Percentiles rank a stretch among this genome's conserved stretches.
phyloP scores from a whole-genome alignment of 345 rosid genomes.

The Salix purpurea region DNA sequence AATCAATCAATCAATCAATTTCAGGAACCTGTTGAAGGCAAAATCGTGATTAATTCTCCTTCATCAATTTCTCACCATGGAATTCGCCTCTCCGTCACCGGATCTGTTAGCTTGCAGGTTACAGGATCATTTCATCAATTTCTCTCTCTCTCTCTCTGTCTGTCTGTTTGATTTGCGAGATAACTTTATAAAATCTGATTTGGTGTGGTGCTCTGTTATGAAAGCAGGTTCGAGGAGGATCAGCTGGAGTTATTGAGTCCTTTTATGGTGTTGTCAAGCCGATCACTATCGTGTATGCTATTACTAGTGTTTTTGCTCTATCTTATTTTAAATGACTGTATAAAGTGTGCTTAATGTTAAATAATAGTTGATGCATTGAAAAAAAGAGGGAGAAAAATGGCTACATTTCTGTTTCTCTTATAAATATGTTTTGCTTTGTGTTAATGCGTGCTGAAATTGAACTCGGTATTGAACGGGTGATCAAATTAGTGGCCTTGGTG shows the following conservation, averaged over 20 bases:
- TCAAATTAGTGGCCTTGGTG: too few species aligned
- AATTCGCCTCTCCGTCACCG: constrained; percentile 58
- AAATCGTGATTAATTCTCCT: constrained; percentile 60
- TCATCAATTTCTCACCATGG: constrained; percentile 70
- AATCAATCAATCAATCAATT: too few species aligned
- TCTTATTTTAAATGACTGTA: not conserved
- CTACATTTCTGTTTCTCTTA: not conserved
- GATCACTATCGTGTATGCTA: constrained; percentile 51
- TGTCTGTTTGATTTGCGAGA: not conserved
- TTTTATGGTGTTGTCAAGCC: constrained; percentile 80
- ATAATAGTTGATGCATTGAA: not conserved
- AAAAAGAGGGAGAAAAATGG: not conserved
- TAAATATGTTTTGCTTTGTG: not conserved
- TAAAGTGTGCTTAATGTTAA: not conserved
- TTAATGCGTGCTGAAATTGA: not conserved
- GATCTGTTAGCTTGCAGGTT: constrained; percentile 79
- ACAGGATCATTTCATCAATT: too few species aligned
- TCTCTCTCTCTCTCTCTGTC: not conserved
- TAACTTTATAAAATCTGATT: not conserved
- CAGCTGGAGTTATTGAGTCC: constrained; percentile 85
- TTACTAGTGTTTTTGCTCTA: not conserved
- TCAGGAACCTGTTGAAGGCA: constrained; percentile 72
- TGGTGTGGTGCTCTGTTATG: not conserved
- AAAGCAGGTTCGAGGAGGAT: constrained; percentile 75
- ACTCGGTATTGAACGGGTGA: too few species aligned